These are phyloP conservation scores for Litchi chinensis DNA, from an alignment of 345 rosid species.

Conservation along the genomic window DNA sequence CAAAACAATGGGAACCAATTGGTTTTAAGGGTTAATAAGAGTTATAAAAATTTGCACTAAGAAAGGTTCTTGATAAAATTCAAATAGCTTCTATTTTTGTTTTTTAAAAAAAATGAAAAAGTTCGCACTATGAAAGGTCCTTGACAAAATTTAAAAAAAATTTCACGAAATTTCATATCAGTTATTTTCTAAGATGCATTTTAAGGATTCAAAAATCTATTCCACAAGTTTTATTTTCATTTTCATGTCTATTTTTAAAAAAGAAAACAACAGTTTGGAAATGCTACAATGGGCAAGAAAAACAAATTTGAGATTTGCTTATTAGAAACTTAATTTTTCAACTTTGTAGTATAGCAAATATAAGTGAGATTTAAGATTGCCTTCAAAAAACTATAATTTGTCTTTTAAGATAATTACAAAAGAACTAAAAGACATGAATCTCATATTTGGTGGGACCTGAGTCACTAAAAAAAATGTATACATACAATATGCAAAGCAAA, in stretches of 20 bases:
- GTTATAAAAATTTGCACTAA: too few relatives aligned
- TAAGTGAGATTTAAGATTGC: not conserved
- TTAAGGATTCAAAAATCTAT: not conserved
- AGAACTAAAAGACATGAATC: constrained; percentile 35
- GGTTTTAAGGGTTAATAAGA: not conserved
- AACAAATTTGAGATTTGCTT: too few relatives aligned
- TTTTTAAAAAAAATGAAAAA: too few relatives aligned
- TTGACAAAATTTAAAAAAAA: not conserved
- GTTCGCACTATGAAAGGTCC: too few relatives aligned
- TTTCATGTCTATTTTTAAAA: constrained; percentile 8
- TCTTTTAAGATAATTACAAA: constrained; percentile 7
- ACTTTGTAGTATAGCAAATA: not conserved
- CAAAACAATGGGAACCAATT: constrained; percentile 1
- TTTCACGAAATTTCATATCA: too few relatives aligned
- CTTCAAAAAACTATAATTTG: not conserved
- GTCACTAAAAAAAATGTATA: constrained; percentile 27
- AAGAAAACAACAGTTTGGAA: not conserved
- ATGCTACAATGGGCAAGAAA: too few relatives aligned
- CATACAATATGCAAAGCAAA: constrained; percentile 39
- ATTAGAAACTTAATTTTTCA: too few relatives aligned
- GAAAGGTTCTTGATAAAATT: too few relatives aligned
- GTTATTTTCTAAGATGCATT: not conserved
- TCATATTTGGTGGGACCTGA: constrained; percentile 32
- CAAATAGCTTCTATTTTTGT: too few relatives aligned
- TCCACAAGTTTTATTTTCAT: not conserved